Percentiles rank a stretch among this genome's conserved stretches.
Conservation (phyloP, 2,329 filamentous ascomycete species). For the Sporothrix mexicana region DNA sequence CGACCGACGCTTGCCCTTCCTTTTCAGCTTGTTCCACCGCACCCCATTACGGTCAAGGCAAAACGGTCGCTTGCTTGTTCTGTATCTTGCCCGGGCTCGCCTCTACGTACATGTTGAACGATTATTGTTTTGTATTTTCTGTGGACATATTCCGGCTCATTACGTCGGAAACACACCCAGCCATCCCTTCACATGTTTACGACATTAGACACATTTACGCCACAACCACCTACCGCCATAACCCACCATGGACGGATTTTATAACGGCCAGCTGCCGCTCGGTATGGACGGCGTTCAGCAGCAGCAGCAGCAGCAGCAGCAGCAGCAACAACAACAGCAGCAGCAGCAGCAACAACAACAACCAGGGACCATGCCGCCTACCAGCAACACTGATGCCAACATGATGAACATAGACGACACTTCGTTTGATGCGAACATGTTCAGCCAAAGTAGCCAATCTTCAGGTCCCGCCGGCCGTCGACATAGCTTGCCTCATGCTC, state of each 20-base stretch:
- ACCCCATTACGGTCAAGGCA: not conserved
- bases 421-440: conserved; percentile 6
- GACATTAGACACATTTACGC: not conserved
- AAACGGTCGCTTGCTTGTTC: not conserved
- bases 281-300: conserved; percentile 29
- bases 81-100: not conserved
- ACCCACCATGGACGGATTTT: conserved; percentile 32
- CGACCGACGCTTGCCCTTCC: not conserved
- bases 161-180: not conserved
- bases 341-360: conserved; percentile 17
- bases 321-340: conserved; percentile 20
- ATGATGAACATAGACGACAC: conserved; percentile 21
- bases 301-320: conserved; percentile 27
- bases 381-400: not conserved
- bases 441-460: not conserved
- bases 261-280: conserved; percentile 27
- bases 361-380: not conserved
- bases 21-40: conserved; percentile 12
- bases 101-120: not conserved
- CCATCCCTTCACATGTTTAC: not conserved
- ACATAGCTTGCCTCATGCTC: conserved; percentile 19
- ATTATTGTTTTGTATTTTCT: not conserved
- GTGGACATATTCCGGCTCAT: no score
- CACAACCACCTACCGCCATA: not conserved
- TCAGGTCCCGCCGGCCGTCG: not conserved